Conservation (phyloP, 2,329 filamentous ascomycete genomes). For the Teratosphaeriaceae sp. region DNA sequence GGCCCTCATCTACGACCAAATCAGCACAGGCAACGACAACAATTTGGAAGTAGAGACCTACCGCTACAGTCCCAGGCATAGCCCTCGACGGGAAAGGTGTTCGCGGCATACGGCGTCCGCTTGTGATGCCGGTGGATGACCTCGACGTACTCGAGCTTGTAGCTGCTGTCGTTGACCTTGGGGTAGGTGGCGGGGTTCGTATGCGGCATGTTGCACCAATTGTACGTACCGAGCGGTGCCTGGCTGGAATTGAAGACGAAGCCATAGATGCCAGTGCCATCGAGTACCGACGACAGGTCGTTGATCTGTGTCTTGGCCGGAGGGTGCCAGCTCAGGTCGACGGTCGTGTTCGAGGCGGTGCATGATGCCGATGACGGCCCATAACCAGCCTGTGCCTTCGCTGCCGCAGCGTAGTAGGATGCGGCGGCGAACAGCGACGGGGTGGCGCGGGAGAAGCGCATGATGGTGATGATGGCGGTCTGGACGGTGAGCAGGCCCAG, state of each 20-base stretch:
- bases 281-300: slow-evolving; percentile 52
- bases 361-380: neutral
- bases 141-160: slow-evolving; percentile 67
- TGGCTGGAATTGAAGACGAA: slow-evolving; percentile 64
- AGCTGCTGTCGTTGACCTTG: slow-evolving; percentile 44
- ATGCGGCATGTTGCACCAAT: slow-evolving; percentile 82
- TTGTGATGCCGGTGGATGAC: slow-evolving; percentile 82
- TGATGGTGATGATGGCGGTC: slow-evolving; percentile 20
- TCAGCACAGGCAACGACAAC: neutral
- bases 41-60: too few species aligned
- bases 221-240: slow-evolving; percentile 58
- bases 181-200: slow-evolving; percentile 62
- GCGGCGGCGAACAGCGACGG: slow-evolving; percentile 17
- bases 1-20: slow-evolving; percentile 61
- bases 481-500: slow-evolving; percentile 21
- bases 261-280: slow-evolving; percentile 58
- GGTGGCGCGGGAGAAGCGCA: slow-evolving; percentile 20
- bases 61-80: slow-evolving; percentile 51
- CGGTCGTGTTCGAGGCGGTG: slow-evolving; percentile 12
- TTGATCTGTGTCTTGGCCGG: slow-evolving; percentile 54
- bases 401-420: neutral
- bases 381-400: slow-evolving; percentile 1
- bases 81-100: slow-evolving; percentile 67
- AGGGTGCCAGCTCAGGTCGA: slow-evolving; percentile 51
- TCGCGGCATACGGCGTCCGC: slow-evolving; percentile 70